A percentile compares a stretch with the other conserved stretches of the same genome.
Conservation (phyloP, 2,329 filamentous ascomycete genomes). For the Ascochyta pisi region DNA sequence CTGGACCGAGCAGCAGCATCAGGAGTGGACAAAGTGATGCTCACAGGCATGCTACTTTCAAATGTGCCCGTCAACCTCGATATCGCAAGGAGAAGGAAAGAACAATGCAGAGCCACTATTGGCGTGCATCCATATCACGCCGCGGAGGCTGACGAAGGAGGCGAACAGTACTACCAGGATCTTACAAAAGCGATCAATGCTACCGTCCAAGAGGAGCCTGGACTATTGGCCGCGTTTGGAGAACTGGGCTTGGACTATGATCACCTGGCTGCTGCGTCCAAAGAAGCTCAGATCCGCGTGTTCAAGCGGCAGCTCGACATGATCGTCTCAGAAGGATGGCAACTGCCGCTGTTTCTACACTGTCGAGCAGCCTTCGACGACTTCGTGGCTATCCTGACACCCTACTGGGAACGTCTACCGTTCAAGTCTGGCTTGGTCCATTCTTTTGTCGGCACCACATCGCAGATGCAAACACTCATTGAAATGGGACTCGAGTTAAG, state of each 20-base stretch:
- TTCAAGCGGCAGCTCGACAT: conserved; percentile 55
- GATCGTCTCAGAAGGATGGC: conserved; percentile 38
- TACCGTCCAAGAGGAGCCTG: conserved; percentile 16
- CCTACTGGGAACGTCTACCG: conserved; percentile 50
- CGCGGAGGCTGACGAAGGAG: conserved; percentile 49
- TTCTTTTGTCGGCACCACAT: conserved; percentile 49
- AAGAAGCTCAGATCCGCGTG: conserved; percentile 50
- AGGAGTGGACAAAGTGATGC: conserved; percentile 52
- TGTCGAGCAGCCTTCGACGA: conserved; percentile 54
- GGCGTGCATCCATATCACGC: conserved; percentile 62
- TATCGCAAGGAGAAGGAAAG: conserved; percentile 27
- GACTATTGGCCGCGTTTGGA: conserved; percentile 55
- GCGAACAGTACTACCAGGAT: conserved; percentile 34
- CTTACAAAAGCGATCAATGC: conserved; percentile 32
- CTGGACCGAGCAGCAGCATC: conserved; percentile 53
- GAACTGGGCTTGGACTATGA: conserved; percentile 62
- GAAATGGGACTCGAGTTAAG: conserved; percentile 53
- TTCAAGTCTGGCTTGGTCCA: conserved; percentile 48
- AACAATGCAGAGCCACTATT: conserved; percentile 54
- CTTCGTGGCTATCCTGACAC: conserved; percentile 52
- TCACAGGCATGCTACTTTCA: conserved; percentile 50
- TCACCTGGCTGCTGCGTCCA: conserved; percentile 53
- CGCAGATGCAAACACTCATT: conserved; percentile 51
- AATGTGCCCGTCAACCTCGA: conserved; percentile 46
- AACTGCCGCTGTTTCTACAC: conserved; percentile 53